phyloP scores from a whole-genome alignment of 2,329 filamentous ascomycete species.

The Aureobasidium subglaciale region DNA sequence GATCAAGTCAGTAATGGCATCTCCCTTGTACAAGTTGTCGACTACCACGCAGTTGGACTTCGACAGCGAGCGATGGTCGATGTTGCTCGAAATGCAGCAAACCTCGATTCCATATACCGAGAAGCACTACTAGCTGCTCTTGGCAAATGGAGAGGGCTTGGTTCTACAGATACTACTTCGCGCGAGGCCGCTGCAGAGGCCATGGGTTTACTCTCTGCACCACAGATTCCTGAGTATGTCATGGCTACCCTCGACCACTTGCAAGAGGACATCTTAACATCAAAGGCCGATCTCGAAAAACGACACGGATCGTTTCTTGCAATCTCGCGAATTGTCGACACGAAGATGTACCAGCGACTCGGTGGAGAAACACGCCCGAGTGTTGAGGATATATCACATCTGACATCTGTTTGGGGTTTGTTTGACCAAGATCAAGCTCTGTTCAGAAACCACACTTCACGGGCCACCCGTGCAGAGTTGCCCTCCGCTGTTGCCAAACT shows the following conservation, averaged over 20 bases:
- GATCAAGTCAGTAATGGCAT: conserved; percentile 79
- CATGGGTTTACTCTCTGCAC: conserved; percentile 40
- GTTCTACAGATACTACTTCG: conserved; percentile 66
- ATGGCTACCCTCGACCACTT: background rate
- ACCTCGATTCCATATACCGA: conserved; percentile 58
- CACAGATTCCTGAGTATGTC: background rate
- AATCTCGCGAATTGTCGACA: conserved; percentile 8
- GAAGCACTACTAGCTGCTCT: conserved; percentile 62
- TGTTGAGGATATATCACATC: conserved; percentile 28
- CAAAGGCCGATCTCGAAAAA: background rate
- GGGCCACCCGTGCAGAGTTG: conserved; percentile 24
- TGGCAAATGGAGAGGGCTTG: conserved; percentile 81
- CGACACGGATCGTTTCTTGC: conserved; percentile 12
- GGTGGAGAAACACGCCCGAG: conserved; percentile 20
- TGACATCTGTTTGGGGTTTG: background rate
- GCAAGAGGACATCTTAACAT: background rate
- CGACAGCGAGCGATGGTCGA: conserved; percentile 72
- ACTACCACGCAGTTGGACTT: conserved; percentile 90
- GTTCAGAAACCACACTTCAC: conserved; percentile 3
- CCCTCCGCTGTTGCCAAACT: conserved; percentile 21
- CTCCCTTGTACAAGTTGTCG: conserved; percentile 75
- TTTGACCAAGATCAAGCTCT: background rate
- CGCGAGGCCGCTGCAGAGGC: conserved; percentile 64
- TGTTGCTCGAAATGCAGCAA: conserved; percentile 62
- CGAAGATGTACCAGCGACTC: conserved; percentile 32